These are phyloP conservation scores for Candolleomyces aberdarensis DNA, from an alignment of 768 basidiomycete genomes.

Conservation along the genomic window DNA sequence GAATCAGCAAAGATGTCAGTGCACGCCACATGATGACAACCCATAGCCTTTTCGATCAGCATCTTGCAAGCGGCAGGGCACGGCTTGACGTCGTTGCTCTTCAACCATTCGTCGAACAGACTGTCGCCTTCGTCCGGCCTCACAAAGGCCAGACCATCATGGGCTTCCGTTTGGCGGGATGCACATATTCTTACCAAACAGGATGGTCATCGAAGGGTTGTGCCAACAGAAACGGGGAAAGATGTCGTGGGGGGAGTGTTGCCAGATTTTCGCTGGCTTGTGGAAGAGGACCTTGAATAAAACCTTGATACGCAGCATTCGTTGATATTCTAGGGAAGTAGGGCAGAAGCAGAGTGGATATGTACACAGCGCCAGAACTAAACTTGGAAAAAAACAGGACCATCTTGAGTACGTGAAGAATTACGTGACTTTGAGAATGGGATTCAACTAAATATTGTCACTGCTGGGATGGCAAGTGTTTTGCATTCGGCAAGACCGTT, in stretches of 20 bases:
- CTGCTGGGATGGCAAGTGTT: no score
- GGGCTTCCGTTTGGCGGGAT: conserved; percentile 50
- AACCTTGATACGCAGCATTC: no score
- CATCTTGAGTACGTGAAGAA: no score
- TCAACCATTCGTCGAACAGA: conserved; percentile 64
- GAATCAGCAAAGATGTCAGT: conserved; percentile 80
- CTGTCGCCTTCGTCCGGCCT: conserved; percentile 53
- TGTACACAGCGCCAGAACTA: no score
- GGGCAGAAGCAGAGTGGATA: no score
- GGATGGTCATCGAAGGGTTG: conserved; percentile 64
- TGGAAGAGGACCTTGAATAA: no score
- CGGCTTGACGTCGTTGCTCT: conserved; percentile 60
- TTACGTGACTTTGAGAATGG: no score
- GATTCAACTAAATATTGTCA: no score
- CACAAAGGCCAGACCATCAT: conserved; percentile 66
- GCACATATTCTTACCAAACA: conserved; percentile 71
- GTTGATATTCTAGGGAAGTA: no score
- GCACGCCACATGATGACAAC: conserved; percentile 84
- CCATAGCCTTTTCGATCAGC: conserved; percentile 68
- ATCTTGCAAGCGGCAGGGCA: conserved; percentile 71
- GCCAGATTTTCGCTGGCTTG: no score
- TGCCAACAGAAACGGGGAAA: conserved; percentile 21
- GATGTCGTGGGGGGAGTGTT: neutral
- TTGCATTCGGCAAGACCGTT: no score
- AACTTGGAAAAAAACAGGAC: no score